Conservation (phyloP, 164 flowering plant species). For the Pachysandra terminalis region DNA sequence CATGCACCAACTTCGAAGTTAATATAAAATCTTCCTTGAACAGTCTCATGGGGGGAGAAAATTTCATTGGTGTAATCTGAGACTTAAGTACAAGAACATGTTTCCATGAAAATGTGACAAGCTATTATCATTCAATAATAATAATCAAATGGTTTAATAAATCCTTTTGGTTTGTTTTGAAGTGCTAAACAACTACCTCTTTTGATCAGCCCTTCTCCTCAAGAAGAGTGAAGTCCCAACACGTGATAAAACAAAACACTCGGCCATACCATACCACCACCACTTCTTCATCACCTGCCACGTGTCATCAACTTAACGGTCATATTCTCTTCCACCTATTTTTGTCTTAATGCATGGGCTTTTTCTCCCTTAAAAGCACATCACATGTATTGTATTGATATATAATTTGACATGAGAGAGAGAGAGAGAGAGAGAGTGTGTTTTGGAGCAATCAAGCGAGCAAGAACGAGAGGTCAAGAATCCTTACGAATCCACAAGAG, state of each 20-base stretch:
- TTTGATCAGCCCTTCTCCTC: background rate
- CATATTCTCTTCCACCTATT: constrained; percentile 2
- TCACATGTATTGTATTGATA: constrained; percentile 18
- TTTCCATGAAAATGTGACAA: too few species aligned
- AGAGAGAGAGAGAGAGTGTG: constrained; percentile 2
- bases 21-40: too few species aligned
- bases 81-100: too few species aligned
- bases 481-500: constrained; percentile 33
- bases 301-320: constrained; percentile 34
- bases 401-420: constrained; percentile 24
- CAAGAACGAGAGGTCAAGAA: constrained; percentile 65
- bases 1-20: too few species aligned
- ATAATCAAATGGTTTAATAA: too few species aligned
- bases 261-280: constrained; percentile 7
- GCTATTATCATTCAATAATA: too few species aligned
- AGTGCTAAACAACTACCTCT: too few species aligned
- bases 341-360: constrained; percentile 25
- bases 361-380: constrained; percentile 6
- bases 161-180: too few species aligned
- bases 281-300: constrained; percentile 23
- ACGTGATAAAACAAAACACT: constrained; percentile 24
- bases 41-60: too few species aligned
- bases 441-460: constrained; percentile 13
- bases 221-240: background rate
- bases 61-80: too few species aligned